Conservation (phyloP, 768 basidiomycete genomes). For the Gloeopeniophorella convolvens region DNA sequence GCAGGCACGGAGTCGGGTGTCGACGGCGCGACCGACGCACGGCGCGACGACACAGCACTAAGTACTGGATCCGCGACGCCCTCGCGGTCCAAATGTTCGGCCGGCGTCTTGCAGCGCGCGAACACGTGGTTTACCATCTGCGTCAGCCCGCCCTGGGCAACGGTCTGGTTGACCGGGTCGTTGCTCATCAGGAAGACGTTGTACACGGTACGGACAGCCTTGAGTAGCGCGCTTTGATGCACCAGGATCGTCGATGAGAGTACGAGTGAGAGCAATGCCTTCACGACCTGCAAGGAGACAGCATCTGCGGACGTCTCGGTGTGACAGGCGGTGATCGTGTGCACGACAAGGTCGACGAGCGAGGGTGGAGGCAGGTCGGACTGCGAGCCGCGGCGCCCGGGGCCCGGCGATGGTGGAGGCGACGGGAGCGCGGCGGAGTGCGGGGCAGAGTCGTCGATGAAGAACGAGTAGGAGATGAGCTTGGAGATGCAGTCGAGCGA, state of each 20-base stretch:
- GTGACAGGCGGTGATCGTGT: slow-evolving; percentile 91
- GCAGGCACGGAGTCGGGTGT: slow-evolving; percentile 20
- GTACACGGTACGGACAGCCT: slow-evolving; percentile 96
- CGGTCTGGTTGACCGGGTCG: slow-evolving; percentile 92
- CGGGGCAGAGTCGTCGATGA: slow-evolving; percentile 56
- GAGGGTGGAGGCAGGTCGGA: slow-evolving; percentile 50
- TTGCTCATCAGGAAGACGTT: slow-evolving; percentile 92
- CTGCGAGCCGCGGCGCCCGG: slow-evolving; percentile 37
- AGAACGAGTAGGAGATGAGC: slow-evolving; percentile 96
- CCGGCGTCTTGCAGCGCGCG: slow-evolving; percentile 56
- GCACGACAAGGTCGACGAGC: slow-evolving; percentile 87
- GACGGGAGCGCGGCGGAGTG: slow-evolving; percentile 46
- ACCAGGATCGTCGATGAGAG: slow-evolving; percentile 82
- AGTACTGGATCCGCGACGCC: slow-evolving; percentile 14
- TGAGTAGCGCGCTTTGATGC: slow-evolving; percentile 92
- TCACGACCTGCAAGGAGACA: slow-evolving; percentile 94
- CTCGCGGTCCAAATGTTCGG: slow-evolving; percentile 1
- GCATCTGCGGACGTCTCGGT: slow-evolving; percentile 82
- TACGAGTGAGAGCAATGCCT: slow-evolving; percentile 84
- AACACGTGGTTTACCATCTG: slow-evolving; percentile 99
- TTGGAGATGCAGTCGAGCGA: slow-evolving; percentile 98
- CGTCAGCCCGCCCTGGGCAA: slow-evolving; percentile 94
- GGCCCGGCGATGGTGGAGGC: slow-evolving; percentile 67
- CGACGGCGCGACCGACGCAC: slow-evolving; percentile 10
- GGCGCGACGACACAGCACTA: slow-evolving; percentile 4